These are phyloP conservation scores for Xylaria sp. DNA, from an alignment of 2,329 filamentous ascomycete species.

Conservation along the genomic window DNA sequence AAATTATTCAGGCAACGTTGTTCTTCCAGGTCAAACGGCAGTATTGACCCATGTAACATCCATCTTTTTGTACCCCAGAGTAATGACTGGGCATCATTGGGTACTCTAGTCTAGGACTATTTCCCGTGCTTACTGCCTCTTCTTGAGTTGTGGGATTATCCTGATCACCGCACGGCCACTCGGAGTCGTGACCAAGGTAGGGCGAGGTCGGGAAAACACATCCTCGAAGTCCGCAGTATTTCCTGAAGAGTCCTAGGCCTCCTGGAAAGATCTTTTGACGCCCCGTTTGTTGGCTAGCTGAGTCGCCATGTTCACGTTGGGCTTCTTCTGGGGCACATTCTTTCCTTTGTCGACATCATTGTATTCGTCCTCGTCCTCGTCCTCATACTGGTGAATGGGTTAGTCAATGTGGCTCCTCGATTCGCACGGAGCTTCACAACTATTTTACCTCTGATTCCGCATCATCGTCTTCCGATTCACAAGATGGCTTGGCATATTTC, in stretches of 20 bases:
- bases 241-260: neutral
- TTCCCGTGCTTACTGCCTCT: neutral
- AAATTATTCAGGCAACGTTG: neutral
- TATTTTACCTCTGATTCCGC: slow-evolving; percentile 9
- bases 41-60: neutral
- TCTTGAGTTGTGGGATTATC: neutral
- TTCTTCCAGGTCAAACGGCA: neutral
- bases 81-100: neutral
- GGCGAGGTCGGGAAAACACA: slow-evolving; percentile 2
- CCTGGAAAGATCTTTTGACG: neutral
- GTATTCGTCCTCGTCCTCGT: neutral
- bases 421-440: neutral
- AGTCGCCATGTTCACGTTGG: neutral
- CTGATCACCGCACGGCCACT: slow-evolving; percentile 25
- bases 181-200: slow-evolving; percentile 16
- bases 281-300: neutral
- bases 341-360: neutral
- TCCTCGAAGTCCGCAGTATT: neutral
- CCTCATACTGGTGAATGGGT: neutral
- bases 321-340: neutral
- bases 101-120: neutral
- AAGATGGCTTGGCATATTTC: neutral
- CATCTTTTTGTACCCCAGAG: neutral
- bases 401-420: slow-evolving; percentile 3
- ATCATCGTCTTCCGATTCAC: neutral